A percentile compares a stretch with the other conserved stretches of the same genome.
These are phyloP conservation scores for Elsinoe arachidis DNA, from an alignment of 2,329 filamentous ascomycete species.

Conservation along the genomic window DNA sequence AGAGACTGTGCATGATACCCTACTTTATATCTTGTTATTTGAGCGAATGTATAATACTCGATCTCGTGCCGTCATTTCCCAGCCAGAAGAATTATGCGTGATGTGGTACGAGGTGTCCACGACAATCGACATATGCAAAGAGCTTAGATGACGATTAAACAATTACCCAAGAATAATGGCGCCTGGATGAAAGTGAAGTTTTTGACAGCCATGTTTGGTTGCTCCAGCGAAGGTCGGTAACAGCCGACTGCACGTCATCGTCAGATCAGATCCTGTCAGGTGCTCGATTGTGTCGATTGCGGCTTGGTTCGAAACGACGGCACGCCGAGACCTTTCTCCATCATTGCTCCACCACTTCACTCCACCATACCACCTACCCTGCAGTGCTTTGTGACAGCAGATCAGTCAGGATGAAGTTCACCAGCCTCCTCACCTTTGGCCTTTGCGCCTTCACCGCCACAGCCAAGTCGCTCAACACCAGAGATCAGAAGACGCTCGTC, in stretches of 20 bases:
- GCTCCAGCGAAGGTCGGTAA: neutral
- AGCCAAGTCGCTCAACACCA: conserved; percentile 21
- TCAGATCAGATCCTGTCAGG: neutral
- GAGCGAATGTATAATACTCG: neutral
- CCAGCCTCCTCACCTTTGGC: conserved; percentile 21
- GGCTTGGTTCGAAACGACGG: neutral
- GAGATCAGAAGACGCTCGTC: conserved; percentile 18
- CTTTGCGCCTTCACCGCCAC: conserved; percentile 24
- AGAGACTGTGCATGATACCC: neutral
- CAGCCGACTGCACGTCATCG: conserved; percentile 5
- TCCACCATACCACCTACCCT: neutral
- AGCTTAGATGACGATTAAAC: no score
- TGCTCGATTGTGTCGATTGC: neutral
- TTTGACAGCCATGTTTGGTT: neutral
- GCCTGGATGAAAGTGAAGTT: no score
- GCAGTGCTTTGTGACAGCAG: neutral
- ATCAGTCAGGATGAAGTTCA: conserved; percentile 26
- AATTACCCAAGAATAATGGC: no score
- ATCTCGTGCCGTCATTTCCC: no score
- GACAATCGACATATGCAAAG: no score
- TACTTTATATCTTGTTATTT: neutral
- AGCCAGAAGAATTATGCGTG: no score
- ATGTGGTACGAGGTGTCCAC: no score
- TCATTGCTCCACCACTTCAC: neutral
- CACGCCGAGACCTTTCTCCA: conserved; percentile 2